Evolutionary conservation across 2,329 filamentous ascomycete species (phyloP).

Genomic region (Ceratocystis variospora): DNA sequence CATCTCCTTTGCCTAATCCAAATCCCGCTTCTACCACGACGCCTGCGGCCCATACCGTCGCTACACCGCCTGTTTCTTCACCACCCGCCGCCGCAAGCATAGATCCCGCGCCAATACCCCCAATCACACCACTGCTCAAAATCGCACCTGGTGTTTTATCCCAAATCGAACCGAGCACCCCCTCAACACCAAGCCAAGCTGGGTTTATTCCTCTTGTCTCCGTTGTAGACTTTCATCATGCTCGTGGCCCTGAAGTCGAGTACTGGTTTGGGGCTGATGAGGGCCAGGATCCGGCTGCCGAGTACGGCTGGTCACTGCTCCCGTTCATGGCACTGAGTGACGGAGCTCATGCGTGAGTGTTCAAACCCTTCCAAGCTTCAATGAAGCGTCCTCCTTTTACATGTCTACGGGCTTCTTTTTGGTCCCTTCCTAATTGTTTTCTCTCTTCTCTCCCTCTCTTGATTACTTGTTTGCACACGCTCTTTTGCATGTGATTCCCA

Average conservation of each 20-base stretch:
- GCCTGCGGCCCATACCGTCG: not conserved
- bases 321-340: conserved; percentile 97
- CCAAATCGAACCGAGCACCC: conserved; percentile 17
- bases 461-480: not conserved
- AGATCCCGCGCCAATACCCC: not conserved
- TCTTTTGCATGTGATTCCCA: conserved; percentile 2
- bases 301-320: conserved; percentile 81
- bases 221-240: conserved; percentile 76
- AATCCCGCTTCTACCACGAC: not conserved
- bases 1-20: not conserved
- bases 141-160: conserved; percentile 12
- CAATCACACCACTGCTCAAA: conserved; percentile 4
- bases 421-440: not conserved
- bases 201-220: conserved; percentile 56
- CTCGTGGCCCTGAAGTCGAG: conserved; percentile 82
- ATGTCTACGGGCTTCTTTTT: not conserved
- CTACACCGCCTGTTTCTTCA: not conserved
- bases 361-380: not conserved
- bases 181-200: conserved; percentile 22
- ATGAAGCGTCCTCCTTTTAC: not conserved
- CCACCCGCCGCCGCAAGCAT: not conserved
- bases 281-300: conserved; percentile 60
- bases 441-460: conserved; percentile 2
- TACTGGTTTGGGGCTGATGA: conserved; percentile 70
- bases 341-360: conserved; percentile 74